Evolutionary conservation across 306 rosid genomes (phyloP).

Genomic region (Mimosa bimucronata): DNA sequence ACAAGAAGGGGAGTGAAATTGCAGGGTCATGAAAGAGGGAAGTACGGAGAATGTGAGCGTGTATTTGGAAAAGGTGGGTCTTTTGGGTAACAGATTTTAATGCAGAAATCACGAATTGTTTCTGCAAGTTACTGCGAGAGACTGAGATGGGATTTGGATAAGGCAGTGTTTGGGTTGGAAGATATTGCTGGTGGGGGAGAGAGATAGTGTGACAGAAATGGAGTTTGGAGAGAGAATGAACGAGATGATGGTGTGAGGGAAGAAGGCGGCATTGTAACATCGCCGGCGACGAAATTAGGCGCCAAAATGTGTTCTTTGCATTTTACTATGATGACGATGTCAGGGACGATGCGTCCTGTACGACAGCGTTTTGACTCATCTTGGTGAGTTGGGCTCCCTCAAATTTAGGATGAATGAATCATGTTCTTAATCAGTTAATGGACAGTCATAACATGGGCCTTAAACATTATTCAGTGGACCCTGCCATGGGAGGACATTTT

Average conservation of each 20-base stretch:
- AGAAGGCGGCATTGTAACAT: background rate
- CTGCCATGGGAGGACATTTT: background rate
- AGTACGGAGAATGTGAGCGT: conserved; percentile 62
- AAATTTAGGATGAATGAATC: too few species aligned
- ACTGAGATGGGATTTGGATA: conserved; percentile 28
- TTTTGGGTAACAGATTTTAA: conserved; percentile 54
- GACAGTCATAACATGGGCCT: too few species aligned
- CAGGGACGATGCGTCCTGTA: background rate
- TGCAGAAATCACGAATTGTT: conserved; percentile 46
- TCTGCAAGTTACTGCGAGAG: conserved; percentile 11
- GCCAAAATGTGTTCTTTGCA: background rate
- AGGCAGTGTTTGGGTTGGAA: conserved; percentile 20
- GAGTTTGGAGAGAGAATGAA: conserved; percentile 16
- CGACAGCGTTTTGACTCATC: background rate
- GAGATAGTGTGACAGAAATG: conserved; percentile 19
- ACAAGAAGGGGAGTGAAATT: conserved; percentile 61
- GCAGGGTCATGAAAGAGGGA: conserved; percentile 54
- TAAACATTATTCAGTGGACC: background rate
- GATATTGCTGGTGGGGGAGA: conserved; percentile 14
- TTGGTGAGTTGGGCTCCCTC: background rate
- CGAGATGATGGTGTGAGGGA: background rate
- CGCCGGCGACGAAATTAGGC: background rate
- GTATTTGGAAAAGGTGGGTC: conserved; percentile 73
- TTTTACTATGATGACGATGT: background rate
- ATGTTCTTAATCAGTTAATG: too few species aligned